Evolutionary conservation across 495 filamentous ascomycete species (phyloP).

Genomic region (Patellaria atrata): DNA sequence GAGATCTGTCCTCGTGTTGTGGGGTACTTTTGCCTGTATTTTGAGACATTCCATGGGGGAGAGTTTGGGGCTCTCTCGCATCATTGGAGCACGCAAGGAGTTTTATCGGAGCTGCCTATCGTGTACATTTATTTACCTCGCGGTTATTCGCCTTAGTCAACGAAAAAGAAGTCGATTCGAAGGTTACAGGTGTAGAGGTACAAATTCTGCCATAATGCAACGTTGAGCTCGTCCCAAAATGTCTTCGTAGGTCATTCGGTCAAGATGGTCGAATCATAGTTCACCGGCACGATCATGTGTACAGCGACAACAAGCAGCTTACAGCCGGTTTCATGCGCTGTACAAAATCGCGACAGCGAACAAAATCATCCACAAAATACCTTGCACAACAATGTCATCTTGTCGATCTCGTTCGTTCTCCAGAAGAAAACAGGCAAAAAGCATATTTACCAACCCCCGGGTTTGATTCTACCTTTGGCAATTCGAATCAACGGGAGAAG

Average conservation of each 20-base stretch:
- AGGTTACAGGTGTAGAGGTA: not conserved
- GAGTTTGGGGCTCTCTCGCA: too few relatives aligned
- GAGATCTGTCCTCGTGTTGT: not conserved
- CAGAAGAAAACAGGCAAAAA: slow-evolving; percentile 2
- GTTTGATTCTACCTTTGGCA: too few relatives aligned
- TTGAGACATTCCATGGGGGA: slow-evolving; percentile 8
- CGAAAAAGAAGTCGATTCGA: not conserved
- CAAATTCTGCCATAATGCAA: slow-evolving; percentile 8
- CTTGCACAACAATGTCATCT: slow-evolving; percentile 10
- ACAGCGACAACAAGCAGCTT: slow-evolving; percentile 12
- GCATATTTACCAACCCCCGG: slow-evolving; percentile 16
- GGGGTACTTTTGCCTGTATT: not conserved
- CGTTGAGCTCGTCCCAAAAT: slow-evolving; percentile 11
- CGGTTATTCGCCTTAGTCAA: slow-evolving; percentile 1
- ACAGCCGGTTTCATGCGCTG: slow-evolving; percentile 22
- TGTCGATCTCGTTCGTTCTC: slow-evolving; percentile 5
- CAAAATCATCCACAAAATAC: slow-evolving; percentile 8
- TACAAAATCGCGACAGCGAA: slow-evolving; percentile 18
- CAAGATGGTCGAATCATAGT: slow-evolving; percentile 14
- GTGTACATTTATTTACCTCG: too few relatives aligned
- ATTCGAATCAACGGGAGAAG: slow-evolving; percentile 1
- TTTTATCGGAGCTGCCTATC: too few relatives aligned
- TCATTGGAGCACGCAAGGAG: too few relatives aligned
- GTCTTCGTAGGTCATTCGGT: slow-evolving; percentile 18
- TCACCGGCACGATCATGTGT: slow-evolving; percentile 19